Conservation (phyloP, 495 filamentous ascomycete species). For the Penicillium verhagenii region DNA sequence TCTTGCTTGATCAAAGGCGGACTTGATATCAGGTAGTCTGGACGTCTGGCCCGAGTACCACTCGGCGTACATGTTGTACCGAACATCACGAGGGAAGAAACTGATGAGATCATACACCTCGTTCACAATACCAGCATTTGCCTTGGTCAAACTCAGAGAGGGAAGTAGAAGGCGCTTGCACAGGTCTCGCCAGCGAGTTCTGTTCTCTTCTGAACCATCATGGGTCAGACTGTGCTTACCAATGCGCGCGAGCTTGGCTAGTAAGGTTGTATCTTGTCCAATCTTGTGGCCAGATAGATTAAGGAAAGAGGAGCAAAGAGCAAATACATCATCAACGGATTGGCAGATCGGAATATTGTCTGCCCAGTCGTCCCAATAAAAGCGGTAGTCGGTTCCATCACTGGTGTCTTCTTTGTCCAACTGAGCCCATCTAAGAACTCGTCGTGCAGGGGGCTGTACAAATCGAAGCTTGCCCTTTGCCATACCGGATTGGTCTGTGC, state of each 20-base stretch:
- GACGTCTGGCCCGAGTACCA: constrained; percentile 81
- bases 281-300: constrained; percentile 85
- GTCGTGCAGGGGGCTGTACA: constrained; percentile 52
- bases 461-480: constrained; percentile 66
- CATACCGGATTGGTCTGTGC: constrained; percentile 59
- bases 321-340: constrained; percentile 84
- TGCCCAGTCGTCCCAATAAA: constrained; percentile 97
- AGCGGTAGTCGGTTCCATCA: constrained; percentile 75
- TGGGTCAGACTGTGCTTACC: constrained; percentile 69
- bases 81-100: constrained; percentile 67
- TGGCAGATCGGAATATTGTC: constrained; percentile 92
- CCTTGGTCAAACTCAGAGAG: constrained; percentile 74
- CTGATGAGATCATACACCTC: constrained; percentile 82
- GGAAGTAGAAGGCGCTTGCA: constrained; percentile 81
- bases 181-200: constrained; percentile 72
- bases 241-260: constrained; percentile 78
- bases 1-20: constrained; percentile 71
- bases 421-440: constrained; percentile 72
- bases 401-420: constrained; percentile 70
- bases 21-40: constrained; percentile 71
- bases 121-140: constrained; percentile 78
- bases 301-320: constrained; percentile 78
- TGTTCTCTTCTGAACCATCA: constrained; percentile 68
- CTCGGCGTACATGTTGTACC: constrained; percentile 90
- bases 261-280: constrained; percentile 74